Conservation (phyloP, 2,329 filamentous ascomycete species). For the Myriosclerotinia curreyana region DNA sequence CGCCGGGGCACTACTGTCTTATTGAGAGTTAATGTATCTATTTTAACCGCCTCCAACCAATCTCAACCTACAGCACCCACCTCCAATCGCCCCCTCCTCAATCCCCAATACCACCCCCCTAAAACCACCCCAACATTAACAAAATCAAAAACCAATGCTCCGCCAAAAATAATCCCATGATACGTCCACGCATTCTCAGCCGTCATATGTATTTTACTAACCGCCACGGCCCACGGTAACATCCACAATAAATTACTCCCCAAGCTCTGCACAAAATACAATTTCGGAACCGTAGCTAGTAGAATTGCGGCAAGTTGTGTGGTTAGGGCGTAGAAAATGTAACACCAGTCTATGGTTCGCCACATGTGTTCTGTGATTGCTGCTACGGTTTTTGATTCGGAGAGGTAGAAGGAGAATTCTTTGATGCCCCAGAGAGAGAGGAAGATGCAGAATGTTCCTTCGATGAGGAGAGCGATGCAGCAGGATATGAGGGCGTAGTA, state of each 20-base stretch:
- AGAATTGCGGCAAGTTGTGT: constrained; percentile 64
- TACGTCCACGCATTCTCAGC: constrained; percentile 62
- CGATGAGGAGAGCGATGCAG: constrained; percentile 52
- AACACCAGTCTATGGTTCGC: constrained; percentile 60
- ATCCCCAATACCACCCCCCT: constrained; percentile 26
- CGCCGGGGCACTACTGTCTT: too few relatives aligned
- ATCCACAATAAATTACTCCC: constrained; percentile 66
- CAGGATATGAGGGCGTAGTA: constrained; percentile 54
- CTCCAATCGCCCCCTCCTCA: constrained; percentile 25
- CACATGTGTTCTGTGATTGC: constrained; percentile 60
- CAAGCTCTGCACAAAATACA: constrained; percentile 67
- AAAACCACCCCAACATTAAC: constrained; percentile 29
- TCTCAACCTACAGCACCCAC: not conserved
- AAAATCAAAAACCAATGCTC: constrained; percentile 66
- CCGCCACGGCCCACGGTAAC: constrained; percentile 67
- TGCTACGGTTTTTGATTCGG: constrained; percentile 54
- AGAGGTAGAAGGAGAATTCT: constrained; percentile 62
- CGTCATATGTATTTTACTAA: constrained; percentile 48
- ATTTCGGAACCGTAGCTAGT: constrained; percentile 58
- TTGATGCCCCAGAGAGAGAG: constrained; percentile 58
- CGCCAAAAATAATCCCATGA: constrained; percentile 64
- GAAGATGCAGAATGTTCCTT: constrained; percentile 61
- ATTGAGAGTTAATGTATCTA: too few relatives aligned
- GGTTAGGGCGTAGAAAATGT: constrained; percentile 64
- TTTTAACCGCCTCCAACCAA: too few relatives aligned